Evolutionary conservation across 768 basidiomycete species (phyloP), one percentile per base, ranked within the genome.

Genomic region (Boletus patriciae): DNA sequence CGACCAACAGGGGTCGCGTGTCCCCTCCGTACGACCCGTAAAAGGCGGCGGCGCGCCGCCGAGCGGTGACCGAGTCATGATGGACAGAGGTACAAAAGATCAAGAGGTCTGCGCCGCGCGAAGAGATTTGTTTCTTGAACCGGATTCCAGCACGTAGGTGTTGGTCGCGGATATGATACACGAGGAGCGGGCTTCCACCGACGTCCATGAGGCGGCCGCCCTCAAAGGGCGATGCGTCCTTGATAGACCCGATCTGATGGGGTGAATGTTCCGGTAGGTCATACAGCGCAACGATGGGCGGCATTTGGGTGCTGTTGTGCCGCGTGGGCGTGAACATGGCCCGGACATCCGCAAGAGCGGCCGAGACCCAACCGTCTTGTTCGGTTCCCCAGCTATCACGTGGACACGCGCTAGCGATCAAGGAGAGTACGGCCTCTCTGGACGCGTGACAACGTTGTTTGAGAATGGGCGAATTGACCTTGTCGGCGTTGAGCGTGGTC

Each of bases 401-500:
- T 42, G 63, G 53, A 53, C 61, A 69, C 0, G 65, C 13, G 6
- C 43, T 51, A 12, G 50, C 21, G 36, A 73, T 55, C 63, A 71
- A 13, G 38, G 58, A 43, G 47, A 64, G 59, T 9, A 70, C 48
- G 34, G 59, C 37, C 43, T 57, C 41, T 50, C 66, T 59, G 7
- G 73, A 73, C 36, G 61, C 70, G 36, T 50, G 54, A 58, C 67
- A 70, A 23, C 68, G 68, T 12, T 62, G 59, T 27, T 58, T 71
- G 59, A 70, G 65, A 18, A 58, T 34, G 12, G 70, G 70, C 9
- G 70, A 70, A 31, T 71, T 65, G 48, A 69, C 67, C 55, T 62
- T 69, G 55, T 67, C 60, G 3, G 47, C 53, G 36, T 69, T 59
- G 49, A 70, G 73, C 40, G 76, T 74, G 25, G 76, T 78, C 54